Conservation (phyloP, 106 monocot genomes). For the Dendrobium catenatum region DNA sequence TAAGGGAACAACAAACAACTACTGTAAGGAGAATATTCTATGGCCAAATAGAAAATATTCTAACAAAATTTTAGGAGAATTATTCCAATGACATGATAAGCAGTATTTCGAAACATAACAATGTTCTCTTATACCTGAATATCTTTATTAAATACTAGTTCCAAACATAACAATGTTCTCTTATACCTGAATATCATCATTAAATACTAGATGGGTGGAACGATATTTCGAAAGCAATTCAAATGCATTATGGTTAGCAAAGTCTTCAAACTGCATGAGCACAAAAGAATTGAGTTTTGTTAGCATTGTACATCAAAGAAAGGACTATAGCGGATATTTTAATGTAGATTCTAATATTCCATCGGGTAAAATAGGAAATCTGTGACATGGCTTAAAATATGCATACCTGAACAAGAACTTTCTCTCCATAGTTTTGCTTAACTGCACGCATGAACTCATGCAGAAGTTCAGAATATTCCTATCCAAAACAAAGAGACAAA, state of each 20-base stretch:
- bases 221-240: constrained; percentile 62
- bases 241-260: constrained; percentile 92
- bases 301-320: neutral
- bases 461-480: constrained; percentile 76
- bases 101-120: neutral
- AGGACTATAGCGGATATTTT: neutral
- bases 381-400: neutral
- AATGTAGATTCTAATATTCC: constrained; percentile 29
- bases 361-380: neutral
- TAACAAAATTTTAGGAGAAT: neutral
- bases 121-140: constrained; percentile 51
- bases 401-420: constrained; percentile 68
- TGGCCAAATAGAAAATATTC: neutral
- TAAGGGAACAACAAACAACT: neutral
- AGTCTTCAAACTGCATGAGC: constrained; percentile 76
- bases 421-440: constrained; percentile 89
- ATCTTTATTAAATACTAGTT: constrained; percentile 75
- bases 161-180: neutral
- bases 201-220: constrained; percentile 63
- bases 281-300: neutral
- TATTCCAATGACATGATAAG: neutral
- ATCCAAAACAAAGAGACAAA: neutral
- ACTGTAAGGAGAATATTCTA: neutral
- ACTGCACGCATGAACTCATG: constrained; percentile 85
- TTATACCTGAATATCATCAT: constrained; percentile 85